A percentile compares a stretch with the other conserved stretches of the same genome.
These are phyloP conservation scores for Crithidia thermophila DNA, from an alignment of 208 protist genomes.

Conservation along the genomic window DNA sequence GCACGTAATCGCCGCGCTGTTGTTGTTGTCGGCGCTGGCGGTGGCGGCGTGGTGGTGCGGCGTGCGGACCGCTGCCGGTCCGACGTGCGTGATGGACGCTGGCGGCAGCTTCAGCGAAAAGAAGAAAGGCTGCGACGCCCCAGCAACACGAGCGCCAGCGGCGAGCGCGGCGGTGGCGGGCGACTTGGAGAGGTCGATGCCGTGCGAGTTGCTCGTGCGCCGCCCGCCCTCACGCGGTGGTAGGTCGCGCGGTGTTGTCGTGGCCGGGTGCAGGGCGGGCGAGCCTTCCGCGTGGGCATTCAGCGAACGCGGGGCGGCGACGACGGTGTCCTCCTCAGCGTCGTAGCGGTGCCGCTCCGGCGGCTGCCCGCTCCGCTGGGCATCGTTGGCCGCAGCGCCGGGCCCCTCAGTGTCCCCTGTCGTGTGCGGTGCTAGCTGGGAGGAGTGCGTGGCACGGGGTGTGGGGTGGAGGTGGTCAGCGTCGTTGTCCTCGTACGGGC, in stretches of 20 bases:
- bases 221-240: background rate
- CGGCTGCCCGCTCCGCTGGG: too few species aligned
- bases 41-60: background rate
- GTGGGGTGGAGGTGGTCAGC: too few species aligned
- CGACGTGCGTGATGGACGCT: constrained; percentile 9
- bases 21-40: background rate
- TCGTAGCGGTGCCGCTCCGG: constrained; percentile 14
- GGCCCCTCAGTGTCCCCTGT: too few species aligned
- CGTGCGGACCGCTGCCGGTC: background rate
- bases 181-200: constrained; percentile 24
- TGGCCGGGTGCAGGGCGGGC: background rate
- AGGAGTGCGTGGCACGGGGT: too few species aligned
- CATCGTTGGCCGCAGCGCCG: too few species aligned
- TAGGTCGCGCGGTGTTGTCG: background rate
- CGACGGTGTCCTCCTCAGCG: background rate
- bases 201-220: background rate
- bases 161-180: constrained; percentile 6
- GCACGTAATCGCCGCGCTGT: background rate
- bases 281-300: constrained; percentile 1
- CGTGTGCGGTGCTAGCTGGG: too few species aligned
- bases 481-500: too few species aligned
- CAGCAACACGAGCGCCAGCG: constrained; percentile 11
- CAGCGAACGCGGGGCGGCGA: background rate
- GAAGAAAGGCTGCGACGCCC: constrained; percentile 3
- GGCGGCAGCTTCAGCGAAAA: constrained; percentile 24